These are phyloP conservation scores for Russula vinacea DNA, from an alignment of 768 basidiomycete species.

Conservation along the genomic window DNA sequence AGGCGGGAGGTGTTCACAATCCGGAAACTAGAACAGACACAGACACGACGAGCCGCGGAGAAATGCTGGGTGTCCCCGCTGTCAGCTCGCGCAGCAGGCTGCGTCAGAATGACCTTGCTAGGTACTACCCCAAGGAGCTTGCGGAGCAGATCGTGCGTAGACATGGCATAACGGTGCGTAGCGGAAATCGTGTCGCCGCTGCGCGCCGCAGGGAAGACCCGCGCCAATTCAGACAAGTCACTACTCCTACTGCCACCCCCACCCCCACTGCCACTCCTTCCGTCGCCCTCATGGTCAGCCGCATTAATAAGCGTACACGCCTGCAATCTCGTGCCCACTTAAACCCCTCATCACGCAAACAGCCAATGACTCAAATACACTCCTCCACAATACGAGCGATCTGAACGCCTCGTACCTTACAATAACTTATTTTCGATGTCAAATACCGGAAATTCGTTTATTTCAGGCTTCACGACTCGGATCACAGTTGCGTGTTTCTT, in stretches of 20 bases:
- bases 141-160: not conserved
- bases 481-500: conserved; percentile 12
- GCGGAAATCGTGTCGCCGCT: not conserved
- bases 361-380: not conserved
- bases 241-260: not conserved
- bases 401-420: not conserved
- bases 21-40: not conserved
- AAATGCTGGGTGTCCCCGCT: conserved; percentile 5
- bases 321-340: not conserved
- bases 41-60: not conserved
- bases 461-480: not conserved
- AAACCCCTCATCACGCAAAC: not conserved
- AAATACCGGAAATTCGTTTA: not conserved
- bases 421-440: too few species aligned
- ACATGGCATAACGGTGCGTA: conserved; percentile 1
- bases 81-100: conserved; percentile 6
- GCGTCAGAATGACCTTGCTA: not conserved
- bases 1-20: not conserved
- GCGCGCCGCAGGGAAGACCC: conserved; percentile 1
- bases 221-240: not conserved
- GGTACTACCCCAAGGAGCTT: conserved; percentile 12
- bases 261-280: not conserved
- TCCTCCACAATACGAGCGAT: not conserved
- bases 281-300: not conserved
- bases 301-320: not conserved